Base-by-base conservation (phyloP, 495 filamentous ascomycete genomes). In the Cudoniella acicularis region DNA sequence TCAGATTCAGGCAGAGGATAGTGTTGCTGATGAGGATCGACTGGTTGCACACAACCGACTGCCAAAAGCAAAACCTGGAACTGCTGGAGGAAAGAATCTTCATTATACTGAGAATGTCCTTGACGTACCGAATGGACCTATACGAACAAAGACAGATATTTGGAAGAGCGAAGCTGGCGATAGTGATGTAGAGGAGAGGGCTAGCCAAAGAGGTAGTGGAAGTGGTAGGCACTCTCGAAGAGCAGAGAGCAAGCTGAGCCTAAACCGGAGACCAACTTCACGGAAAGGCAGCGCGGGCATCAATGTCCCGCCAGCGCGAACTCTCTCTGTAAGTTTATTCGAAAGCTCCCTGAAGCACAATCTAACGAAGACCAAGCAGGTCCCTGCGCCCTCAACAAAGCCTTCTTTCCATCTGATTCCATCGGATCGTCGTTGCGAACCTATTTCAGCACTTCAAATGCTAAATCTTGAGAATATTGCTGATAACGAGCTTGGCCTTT, bases 91-190 rank as follows among this genome's bases (percentile, higher is more conserved):
- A 13, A 96, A 95, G 78, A 97, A 97, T 64, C 74, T 96, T 22
- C 90, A 95, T 70, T 86, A 92, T 66, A 87, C 87, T 0, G 93
- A 98, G 68, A 97, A 96, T 63, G 93, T 98, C 22, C 84, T 98
- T 3, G 87, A 88, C 64, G 74, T 21, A 25, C 61, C 61, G 59
- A 70, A 60, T 64, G 71, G 43, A 51, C 65, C 21, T 67, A 57
- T 61, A 24, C 79, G 74, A 57, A 67, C 60, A 46, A 78, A 73
- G 60, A 61, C 63, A 40, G 73, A 73, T 54, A 63, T 68, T 24
- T 87, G 79, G 81, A 88, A 86, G 67, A 90, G 86, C 60, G 88
- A 91, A 62, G 83, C 84, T 17, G 87, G 83, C 25, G 87, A 88
- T 26, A 75, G 77, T 18, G 79, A 84, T 10, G 76, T 80, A 22